These are phyloP conservation scores for Penicillium griseofulvum DNA, from an alignment of 2,329 filamentous ascomycete species.

Conservation along the genomic window DNA sequence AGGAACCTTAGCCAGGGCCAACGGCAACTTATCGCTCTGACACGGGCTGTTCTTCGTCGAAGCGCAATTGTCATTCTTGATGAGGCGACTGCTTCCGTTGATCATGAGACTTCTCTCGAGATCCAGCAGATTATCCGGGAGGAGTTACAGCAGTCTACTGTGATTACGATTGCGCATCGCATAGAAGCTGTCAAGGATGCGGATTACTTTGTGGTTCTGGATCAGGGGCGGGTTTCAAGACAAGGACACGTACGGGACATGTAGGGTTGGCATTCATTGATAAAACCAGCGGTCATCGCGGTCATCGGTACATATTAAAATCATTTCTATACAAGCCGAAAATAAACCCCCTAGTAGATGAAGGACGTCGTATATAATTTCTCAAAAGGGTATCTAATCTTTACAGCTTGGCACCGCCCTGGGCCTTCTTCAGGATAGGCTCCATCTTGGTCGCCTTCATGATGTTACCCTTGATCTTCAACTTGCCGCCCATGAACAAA, in stretches of 20 bases:
- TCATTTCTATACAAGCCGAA: background rate
- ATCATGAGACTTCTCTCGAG: slow-evolving; percentile 58
- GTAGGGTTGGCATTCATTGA: background rate
- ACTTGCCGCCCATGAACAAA: slow-evolving; percentile 96
- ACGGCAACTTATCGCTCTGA: slow-evolving; percentile 62
- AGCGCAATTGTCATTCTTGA: slow-evolving; percentile 64
- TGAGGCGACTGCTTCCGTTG: slow-evolving; percentile 65
- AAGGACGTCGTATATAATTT: slow-evolving; percentile 7
- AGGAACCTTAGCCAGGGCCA: slow-evolving; percentile 64
- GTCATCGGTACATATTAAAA: background rate
- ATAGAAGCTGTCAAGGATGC: slow-evolving; percentile 61
- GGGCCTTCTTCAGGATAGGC: slow-evolving; percentile 84
- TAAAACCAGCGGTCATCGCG: background rate
- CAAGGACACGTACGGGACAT: slow-evolving; percentile 30
- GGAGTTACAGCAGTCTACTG: slow-evolving; percentile 48
- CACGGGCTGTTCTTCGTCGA: slow-evolving; percentile 60
- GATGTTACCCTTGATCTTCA: slow-evolving; percentile 96
- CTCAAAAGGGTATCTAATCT: slow-evolving; percentile 47
- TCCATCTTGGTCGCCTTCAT: slow-evolving; percentile 98
- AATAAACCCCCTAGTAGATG: background rate
- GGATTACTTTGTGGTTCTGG: slow-evolving; percentile 55
- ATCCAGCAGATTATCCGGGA: slow-evolving; percentile 39
- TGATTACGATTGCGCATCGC: slow-evolving; percentile 65
- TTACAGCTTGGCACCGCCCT: slow-evolving; percentile 74
- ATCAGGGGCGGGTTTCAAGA: slow-evolving; percentile 47